phyloP scores from a whole-genome alignment of 179 eudicot genomes.

The Beta lomatogona region DNA sequence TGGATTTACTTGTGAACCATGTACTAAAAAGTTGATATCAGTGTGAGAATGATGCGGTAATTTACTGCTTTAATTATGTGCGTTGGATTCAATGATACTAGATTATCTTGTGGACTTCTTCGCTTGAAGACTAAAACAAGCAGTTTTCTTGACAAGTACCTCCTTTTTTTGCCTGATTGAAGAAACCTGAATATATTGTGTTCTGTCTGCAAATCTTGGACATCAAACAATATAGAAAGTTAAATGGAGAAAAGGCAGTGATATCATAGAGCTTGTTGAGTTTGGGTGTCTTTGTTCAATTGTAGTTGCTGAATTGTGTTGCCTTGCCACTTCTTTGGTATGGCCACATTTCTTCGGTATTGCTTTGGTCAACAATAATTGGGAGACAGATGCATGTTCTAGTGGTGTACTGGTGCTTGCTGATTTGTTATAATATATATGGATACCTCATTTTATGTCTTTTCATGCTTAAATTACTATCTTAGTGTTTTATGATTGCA shows the following conservation, averaged over 20 bases:
- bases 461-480: conserved; percentile 9
- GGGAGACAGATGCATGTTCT: conserved; percentile 25
- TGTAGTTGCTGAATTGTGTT: background rate
- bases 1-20: background rate
- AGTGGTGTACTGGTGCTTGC: background rate
- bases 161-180: conserved; percentile 2
- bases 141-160: background rate
- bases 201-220: background rate
- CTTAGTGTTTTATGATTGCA: conserved; percentile 12
- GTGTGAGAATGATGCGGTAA: background rate
- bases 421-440: background rate
- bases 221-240: background rate
- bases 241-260: background rate
- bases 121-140: background rate
- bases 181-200: background rate
- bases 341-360: background rate
- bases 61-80: background rate
- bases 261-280: background rate
- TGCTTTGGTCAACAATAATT: conserved; percentile 22
- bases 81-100: background rate
- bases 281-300: conserved; percentile 1
- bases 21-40: background rate
- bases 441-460: conserved; percentile 18
- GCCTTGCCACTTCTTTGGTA: conserved; percentile 2
- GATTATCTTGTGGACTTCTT: background rate